Conservation (phyloP, 305 asterid species). For the Fraxinus sp. region DNA sequence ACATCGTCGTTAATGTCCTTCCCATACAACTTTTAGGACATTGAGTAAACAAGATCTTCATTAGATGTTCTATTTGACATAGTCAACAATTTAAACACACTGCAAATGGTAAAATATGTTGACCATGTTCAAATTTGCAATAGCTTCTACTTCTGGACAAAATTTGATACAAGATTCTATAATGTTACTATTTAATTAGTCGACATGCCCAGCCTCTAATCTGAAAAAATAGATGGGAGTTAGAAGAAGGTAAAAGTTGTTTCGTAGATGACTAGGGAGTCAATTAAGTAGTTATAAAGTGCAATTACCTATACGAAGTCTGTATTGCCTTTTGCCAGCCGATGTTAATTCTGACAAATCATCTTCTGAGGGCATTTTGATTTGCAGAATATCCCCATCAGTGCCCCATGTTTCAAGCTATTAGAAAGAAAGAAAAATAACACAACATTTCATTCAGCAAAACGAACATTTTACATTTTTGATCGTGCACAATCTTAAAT, state of each 20-base stretch:
- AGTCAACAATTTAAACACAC: neutral
- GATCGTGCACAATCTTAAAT: slow-evolving; percentile 7
- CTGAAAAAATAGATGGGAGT: neutral
- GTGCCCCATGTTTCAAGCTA: slow-evolving; percentile 80
- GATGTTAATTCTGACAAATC: slow-evolving; percentile 53
- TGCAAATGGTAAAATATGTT: neutral
- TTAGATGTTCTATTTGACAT: neutral
- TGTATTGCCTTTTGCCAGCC: slow-evolving; percentile 56
- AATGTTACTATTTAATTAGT: neutral
- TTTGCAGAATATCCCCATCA: slow-evolving; percentile 74
- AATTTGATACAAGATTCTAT: neutral
- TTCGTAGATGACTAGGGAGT: slow-evolving; percentile 1
- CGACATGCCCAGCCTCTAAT: neutral
- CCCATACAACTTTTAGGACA: neutral
- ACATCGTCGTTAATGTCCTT: neutral
- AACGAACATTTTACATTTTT: slow-evolving; percentile 2
- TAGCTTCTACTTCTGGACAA: neutral
- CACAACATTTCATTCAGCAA: slow-evolving; percentile 12
- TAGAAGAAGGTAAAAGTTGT: neutral
- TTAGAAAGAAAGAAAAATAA: slow-evolving; percentile 14
- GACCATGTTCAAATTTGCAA: neutral
- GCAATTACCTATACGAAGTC: slow-evolving; percentile 56
- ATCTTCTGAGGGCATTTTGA: slow-evolving; percentile 64
- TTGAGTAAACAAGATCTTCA: neutral
- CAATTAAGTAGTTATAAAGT: neutral